Percentiles rank a stretch among this genome's conserved stretches.
phyloP scores from a whole-genome alignment of 148 eudicot genomes.

The Vaccinium myrtillus region DNA sequence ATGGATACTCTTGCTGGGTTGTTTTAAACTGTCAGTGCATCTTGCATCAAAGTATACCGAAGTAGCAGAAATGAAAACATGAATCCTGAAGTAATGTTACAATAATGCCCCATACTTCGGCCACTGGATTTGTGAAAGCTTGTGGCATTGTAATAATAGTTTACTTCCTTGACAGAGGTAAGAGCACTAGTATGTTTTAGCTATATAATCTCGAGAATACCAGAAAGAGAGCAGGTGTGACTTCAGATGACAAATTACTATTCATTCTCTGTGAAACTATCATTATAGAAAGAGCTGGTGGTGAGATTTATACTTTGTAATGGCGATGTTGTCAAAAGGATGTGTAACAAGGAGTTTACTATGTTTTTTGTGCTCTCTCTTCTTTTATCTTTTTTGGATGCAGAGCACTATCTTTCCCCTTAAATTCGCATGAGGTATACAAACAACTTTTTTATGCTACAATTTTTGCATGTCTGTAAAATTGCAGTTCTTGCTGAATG shows the following conservation, averaged over 20 bases:
- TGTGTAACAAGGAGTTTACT: neutral
- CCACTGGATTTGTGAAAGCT: neutral
- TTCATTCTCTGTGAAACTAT: neutral
- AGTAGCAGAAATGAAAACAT: constrained; percentile 8
- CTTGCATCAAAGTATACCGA: neutral
- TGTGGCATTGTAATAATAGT: neutral
- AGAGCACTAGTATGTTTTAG: neutral
- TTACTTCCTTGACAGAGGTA: neutral
- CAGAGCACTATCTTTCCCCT: neutral
- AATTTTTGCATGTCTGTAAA: neutral
- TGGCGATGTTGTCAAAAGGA: neutral
- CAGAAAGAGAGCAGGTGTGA: neutral
- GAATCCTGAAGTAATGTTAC: neutral
- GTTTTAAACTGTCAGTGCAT: neutral
- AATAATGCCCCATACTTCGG: neutral
- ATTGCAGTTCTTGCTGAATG: constrained; percentile 95
- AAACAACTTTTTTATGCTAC: neutral
- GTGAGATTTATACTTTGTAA: neutral
- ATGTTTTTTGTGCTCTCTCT: neutral
- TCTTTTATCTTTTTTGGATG: neutral
- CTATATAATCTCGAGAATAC: neutral
- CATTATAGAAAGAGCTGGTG: neutral
- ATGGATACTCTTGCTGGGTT: neutral
- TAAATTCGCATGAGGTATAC: neutral
- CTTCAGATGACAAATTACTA: neutral